Conservation (phyloP, 129 eudicot species). For the Scalesia atractyloides region DNA sequence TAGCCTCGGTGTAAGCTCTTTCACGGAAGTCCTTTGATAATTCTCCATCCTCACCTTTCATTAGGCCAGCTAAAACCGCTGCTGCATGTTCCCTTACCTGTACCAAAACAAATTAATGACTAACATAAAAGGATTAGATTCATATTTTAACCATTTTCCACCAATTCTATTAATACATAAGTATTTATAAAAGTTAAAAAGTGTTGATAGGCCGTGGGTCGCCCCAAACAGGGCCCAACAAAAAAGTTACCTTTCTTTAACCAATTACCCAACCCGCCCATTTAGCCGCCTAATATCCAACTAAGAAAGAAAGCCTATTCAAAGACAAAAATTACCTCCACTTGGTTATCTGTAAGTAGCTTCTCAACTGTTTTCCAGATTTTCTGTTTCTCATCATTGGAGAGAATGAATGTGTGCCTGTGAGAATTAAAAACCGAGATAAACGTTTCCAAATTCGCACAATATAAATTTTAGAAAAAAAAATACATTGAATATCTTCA, state of each 20-base stretch:
- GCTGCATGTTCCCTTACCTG: slow-evolving; percentile 99
- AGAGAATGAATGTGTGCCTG: slow-evolving; percentile 88
- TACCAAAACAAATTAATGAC: slow-evolving; percentile 10
- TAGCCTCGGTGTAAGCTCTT: slow-evolving; percentile 82
- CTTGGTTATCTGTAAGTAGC: slow-evolving; percentile 83
- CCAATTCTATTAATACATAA: neutral
- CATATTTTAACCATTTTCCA: neutral
- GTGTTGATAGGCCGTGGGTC: neutral
- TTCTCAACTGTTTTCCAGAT: slow-evolving; percentile 89
- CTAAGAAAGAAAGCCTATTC: neutral
- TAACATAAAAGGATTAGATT: neutral
- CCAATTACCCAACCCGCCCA: neutral
- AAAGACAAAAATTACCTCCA: slow-evolving; percentile 55
- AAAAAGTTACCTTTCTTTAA: neutral
- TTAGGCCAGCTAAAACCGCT: slow-evolving; percentile 95
- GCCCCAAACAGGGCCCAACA: neutral
- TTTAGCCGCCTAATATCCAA: neutral
- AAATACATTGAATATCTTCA: neutral
- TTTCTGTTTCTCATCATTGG: slow-evolving; percentile 57
- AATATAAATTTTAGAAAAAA: neutral
- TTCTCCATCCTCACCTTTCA: slow-evolving; percentile 88
- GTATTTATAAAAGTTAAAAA: neutral
- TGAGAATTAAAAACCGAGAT: neutral
- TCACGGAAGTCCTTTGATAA: slow-evolving; percentile 71
- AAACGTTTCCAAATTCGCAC: neutral